Evolutionary conservation across 2,329 filamentous ascomycete genomes (phyloP).

Genomic region (Fusarium sp.): DNA sequence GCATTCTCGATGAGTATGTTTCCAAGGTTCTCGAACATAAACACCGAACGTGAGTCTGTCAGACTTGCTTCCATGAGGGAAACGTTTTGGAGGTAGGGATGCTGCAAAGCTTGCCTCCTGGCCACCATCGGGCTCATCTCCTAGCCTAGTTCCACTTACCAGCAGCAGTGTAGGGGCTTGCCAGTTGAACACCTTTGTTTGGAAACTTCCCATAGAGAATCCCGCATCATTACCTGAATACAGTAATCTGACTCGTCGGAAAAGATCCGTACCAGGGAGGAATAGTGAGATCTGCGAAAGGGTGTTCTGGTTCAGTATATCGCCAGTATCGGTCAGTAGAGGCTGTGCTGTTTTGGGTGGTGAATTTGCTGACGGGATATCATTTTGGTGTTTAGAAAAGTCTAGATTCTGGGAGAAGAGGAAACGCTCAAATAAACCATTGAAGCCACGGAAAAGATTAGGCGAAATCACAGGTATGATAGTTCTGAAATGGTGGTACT

Average conservation of each 20-base stretch:
- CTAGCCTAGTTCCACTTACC: constrained; percentile 73
- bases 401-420: constrained; percentile 79
- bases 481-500: constrained; percentile 69
- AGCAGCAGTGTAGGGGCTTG: constrained; percentile 78
- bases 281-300: constrained; percentile 81
- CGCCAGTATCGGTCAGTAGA: constrained; percentile 63
- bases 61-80: constrained; percentile 63
- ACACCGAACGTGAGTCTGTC: constrained; percentile 73
- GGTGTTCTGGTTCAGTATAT: constrained; percentile 73
- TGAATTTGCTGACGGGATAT: constrained; percentile 28
- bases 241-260: constrained; percentile 72
- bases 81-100: constrained; percentile 72
- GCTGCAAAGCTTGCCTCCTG: constrained; percentile 69
- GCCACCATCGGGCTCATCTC: constrained; percentile 60
- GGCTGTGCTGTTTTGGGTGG: constrained; percentile 56
- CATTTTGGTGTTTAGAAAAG: constrained; percentile 65
- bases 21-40: constrained; percentile 76
- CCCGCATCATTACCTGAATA: constrained; percentile 78
- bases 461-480: constrained; percentile 71
- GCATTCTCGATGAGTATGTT: constrained; percentile 73
- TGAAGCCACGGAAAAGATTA: constrained; percentile 75
- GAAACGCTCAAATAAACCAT: constrained; percentile 78
- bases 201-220: constrained; percentile 82
- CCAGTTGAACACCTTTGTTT: constrained; percentile 82
- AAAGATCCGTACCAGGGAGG: constrained; percentile 72